Percentiles rank a stretch among this genome's conserved stretches.
Conservation (phyloP, 352 stramenopile species). For the Paralagenidium karlingii region DNA sequence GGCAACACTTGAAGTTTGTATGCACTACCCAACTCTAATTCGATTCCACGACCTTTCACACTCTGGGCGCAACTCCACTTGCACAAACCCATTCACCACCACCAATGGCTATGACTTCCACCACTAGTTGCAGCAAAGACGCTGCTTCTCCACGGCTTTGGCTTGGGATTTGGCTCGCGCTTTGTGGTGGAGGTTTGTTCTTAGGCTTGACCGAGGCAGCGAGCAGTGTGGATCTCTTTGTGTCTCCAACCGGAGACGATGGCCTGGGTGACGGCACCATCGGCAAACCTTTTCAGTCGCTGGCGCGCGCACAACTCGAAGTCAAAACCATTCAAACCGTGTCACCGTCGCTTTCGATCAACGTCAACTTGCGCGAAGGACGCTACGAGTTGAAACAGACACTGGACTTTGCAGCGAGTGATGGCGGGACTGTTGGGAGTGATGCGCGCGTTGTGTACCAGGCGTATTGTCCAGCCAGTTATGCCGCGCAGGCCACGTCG, state of each 20-base stretch:
- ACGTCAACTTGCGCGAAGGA: conserved; percentile 39
- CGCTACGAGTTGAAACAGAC: conserved; percentile 36
- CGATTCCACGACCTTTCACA: too few relatives aligned
- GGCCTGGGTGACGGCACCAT: conserved; percentile 31
- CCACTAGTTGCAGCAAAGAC: too few relatives aligned
- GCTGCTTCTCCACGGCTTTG: too few relatives aligned
- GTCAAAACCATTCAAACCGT: conserved; percentile 14
- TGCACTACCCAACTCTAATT: too few relatives aligned
- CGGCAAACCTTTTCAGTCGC: conserved; percentile 25
- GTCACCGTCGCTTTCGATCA: conserved; percentile 17
- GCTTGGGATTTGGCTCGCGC: too few relatives aligned
- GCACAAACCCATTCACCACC: too few relatives aligned
- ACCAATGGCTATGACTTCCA: too few relatives aligned
- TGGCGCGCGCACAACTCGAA: conserved; percentile 28
- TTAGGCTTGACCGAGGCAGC: too few relatives aligned
- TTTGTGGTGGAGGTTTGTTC: too few relatives aligned
- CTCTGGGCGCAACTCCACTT: too few relatives aligned
- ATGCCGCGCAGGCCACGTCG: conserved; percentile 17
- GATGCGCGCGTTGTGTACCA: conserved; percentile 39
- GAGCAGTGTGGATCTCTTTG: too few relatives aligned
- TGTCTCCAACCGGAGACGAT: conserved; percentile 33
- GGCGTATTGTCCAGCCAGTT: conserved; percentile 39
- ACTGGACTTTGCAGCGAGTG: conserved; percentile 29
- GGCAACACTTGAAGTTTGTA: too few relatives aligned
- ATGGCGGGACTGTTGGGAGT: conserved; percentile 20